phyloP scores from a whole-genome alignment of 139 green algal species.

The Tetradesmus obliquus region DNA sequence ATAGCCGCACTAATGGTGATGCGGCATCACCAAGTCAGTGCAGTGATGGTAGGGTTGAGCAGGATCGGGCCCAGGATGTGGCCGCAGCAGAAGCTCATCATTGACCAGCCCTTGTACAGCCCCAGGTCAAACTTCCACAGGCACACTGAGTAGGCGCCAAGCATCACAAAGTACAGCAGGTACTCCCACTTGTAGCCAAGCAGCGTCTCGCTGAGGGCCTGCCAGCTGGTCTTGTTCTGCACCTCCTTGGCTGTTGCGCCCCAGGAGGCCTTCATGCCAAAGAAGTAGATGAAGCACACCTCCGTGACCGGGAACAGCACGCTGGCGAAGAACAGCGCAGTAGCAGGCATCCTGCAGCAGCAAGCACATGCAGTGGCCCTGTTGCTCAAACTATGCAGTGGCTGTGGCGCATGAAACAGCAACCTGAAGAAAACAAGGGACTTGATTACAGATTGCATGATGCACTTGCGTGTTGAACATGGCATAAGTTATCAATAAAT shows the following conservation, averaged over 20 bases:
- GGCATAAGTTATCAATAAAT: too few species aligned
- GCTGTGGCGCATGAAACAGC: too few species aligned
- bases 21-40: background rate
- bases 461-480: too few species aligned
- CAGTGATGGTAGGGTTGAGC: background rate
- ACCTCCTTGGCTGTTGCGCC: slow-evolving; percentile 33
- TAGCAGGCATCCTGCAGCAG: background rate
- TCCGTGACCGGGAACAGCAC: slow-evolving; percentile 38
- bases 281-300: slow-evolving; percentile 36
- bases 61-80: slow-evolving; percentile 24
- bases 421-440: too few species aligned
- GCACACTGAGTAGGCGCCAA: background rate
- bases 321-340: slow-evolving; percentile 26
- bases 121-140: slow-evolving; percentile 22
- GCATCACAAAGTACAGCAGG: background rate
- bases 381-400: background rate
- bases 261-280: slow-evolving; percentile 27
- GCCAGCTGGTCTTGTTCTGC: slow-evolving; percentile 16
- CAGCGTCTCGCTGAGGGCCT: slow-evolving; percentile 12
- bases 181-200: slow-evolving; percentile 39
- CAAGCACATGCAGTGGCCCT: background rate
- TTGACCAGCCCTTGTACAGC: slow-evolving; percentile 12
- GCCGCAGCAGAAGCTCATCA: background rate
- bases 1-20: too few species aligned
- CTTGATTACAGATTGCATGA: too few species aligned